Percentiles rank a stretch among this genome's conserved stretches.
Evolutionary conservation across 345 rosid genomes (phyloP).

Genomic region (Physaria fendleri): DNA sequence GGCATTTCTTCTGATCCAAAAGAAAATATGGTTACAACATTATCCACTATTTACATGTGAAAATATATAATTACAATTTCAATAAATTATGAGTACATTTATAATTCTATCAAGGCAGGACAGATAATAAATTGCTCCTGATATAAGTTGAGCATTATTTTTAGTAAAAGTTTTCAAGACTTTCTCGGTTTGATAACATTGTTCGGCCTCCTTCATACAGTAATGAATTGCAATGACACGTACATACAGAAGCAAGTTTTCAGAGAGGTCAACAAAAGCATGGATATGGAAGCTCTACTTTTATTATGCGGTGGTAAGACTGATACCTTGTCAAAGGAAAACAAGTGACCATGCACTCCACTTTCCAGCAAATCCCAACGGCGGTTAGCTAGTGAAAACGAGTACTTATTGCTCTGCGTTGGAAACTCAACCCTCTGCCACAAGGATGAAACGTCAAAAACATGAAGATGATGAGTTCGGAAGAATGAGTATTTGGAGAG

Average conservation of each 20-base stretch:
- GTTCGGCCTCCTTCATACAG: background rate
- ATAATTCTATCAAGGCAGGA: too few relatives aligned
- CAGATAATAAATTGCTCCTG: background rate
- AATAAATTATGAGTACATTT: too few relatives aligned
- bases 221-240: conserved; percentile 1
- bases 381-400: conserved; percentile 82
- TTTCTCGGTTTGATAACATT: background rate
- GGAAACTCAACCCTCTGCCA: conserved; percentile 92
- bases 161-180: background rate
- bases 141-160: background rate
- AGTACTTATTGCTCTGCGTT: conserved; percentile 68
- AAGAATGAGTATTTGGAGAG: conserved; percentile 5
- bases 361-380: conserved; percentile 69
- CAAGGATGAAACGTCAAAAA: conserved; percentile 26
- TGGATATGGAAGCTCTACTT: background rate
- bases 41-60: conserved; percentile 10
- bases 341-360: conserved; percentile 49
- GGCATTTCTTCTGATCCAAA: background rate
- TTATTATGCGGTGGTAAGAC: background rate
- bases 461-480: conserved; percentile 11
- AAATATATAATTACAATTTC: background rate
- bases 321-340: conserved; percentile 68
- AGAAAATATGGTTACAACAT: background rate
- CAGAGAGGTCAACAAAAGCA: background rate
- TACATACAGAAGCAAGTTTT: background rate